Percentiles rank a stretch among this genome's conserved stretches.
These are phyloP conservation scores for Penicillium cataractarum DNA, from an alignment of 495 filamentous ascomycete species.

Conservation along the genomic window DNA sequence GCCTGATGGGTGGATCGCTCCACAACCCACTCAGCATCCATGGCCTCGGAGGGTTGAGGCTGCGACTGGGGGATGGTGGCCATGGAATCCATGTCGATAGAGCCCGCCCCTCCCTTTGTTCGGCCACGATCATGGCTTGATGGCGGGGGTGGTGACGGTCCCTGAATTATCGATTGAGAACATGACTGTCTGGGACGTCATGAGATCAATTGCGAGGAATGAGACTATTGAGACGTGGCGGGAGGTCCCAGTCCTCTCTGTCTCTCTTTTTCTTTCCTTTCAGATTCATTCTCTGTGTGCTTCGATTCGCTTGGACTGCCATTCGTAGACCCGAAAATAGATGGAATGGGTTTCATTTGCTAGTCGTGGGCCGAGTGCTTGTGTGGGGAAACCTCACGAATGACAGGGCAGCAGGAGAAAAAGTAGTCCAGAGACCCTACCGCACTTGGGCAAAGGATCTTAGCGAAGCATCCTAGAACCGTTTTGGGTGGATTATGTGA, in stretches of 20 bases:
- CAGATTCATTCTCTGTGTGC: not conserved
- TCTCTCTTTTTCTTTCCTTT: not conserved
- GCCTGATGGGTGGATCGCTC: slow-evolving; percentile 14
- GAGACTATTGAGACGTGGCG: slow-evolving; percentile 1
- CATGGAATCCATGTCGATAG: slow-evolving; percentile 10
- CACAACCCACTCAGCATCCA: not conserved
- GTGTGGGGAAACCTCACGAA: slow-evolving; percentile 36
- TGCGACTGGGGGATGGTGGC: slow-evolving; percentile 6
- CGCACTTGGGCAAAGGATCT: slow-evolving; percentile 5
- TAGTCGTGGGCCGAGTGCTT: slow-evolving; percentile 6
- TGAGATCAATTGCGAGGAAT: not conserved
- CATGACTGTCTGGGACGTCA: slow-evolving; percentile 6
- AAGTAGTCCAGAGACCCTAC: slow-evolving; percentile 12
- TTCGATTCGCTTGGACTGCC: not conserved
- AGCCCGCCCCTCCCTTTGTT: not conserved
- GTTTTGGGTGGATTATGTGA: not conserved
- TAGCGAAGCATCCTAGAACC: not conserved
- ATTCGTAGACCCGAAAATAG: slow-evolving; percentile 1
- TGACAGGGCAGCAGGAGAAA: slow-evolving; percentile 15
- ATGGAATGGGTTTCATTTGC: slow-evolving; percentile 22
- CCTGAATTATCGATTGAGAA: slow-evolving; percentile 1
- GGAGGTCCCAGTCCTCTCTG: slow-evolving; percentile 3
- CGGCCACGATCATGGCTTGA: not conserved
- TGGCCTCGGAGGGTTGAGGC: slow-evolving; percentile 1
- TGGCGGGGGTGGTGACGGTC: slow-evolving; percentile 1